A percentile compares a stretch with the other conserved stretches of the same genome.
These are phyloP conservation scores for Lentinula sp. DNA, from an alignment of 768 basidiomycete species.

Conservation along the genomic window DNA sequence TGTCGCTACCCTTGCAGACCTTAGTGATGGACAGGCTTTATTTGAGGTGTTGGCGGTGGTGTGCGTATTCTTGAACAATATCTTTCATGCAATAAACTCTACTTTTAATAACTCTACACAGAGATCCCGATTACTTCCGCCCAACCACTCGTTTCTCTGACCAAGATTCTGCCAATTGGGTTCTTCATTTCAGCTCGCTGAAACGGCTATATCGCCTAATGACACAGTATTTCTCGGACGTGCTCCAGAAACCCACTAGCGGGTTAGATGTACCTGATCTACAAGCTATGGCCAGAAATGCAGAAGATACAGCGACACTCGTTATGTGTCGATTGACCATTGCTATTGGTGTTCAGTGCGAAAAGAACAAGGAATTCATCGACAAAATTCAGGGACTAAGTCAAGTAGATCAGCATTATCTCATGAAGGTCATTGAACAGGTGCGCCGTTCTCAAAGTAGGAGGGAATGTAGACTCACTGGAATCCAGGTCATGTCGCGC, in stretches of 20 bases:
- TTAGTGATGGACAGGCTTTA: conserved; percentile 74
- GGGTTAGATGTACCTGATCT: conserved; percentile 84
- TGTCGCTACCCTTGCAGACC: conserved; percentile 58
- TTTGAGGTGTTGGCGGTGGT: conserved; percentile 71
- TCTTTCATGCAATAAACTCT: conserved; percentile 1
- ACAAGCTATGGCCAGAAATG: conserved; percentile 78
- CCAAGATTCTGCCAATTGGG: conserved; percentile 83
- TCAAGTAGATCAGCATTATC: conserved; percentile 77
- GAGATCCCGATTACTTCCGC: conserved; percentile 77
- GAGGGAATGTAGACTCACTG: not conserved
- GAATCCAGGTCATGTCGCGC: conserved; percentile 66
- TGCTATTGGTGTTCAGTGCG: conserved; percentile 84
- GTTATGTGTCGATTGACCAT: conserved; percentile 77
- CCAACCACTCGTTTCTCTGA: conserved; percentile 49
- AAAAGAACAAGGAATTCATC: conserved; percentile 84
- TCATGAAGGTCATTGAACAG: conserved; percentile 95
- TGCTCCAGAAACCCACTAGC: conserved; percentile 73
- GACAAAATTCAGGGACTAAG: conserved; percentile 81
- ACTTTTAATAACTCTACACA: conserved; percentile 21
- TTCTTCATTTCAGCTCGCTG: conserved; percentile 74
- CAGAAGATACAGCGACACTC: conserved; percentile 57
- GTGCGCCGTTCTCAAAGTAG: conserved; percentile 32
- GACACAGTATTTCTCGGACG: conserved; percentile 83
- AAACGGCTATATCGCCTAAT: conserved; percentile 85
- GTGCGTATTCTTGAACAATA: conserved; percentile 37